Conservation (phyloP, 345 rosid species). For the Rubroshorea leprosula region DNA sequence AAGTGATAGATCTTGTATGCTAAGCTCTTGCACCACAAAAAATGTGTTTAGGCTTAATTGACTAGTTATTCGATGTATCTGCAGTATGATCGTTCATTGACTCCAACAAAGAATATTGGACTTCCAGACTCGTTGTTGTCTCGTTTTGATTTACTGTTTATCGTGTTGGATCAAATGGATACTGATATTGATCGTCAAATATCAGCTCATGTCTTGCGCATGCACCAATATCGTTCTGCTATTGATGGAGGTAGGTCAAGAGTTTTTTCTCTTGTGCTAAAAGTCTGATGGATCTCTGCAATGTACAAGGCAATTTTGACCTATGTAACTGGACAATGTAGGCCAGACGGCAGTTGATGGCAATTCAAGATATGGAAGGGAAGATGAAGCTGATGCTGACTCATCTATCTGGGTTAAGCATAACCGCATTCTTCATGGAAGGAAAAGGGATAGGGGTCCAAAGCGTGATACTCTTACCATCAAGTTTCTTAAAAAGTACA, state of each 20-base stretch:
- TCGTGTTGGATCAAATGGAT: constrained; percentile 99
- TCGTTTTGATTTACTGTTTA: constrained; percentile 92
- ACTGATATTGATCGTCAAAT: constrained; percentile 80
- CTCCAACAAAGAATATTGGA: constrained; percentile 98
- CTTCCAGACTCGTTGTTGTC: constrained; percentile 99
- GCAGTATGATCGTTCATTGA: constrained; percentile 95
- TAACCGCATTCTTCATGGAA: constrained; percentile 90
- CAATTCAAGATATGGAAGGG: constrained; percentile 56
- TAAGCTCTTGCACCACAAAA: constrained; percentile 2
- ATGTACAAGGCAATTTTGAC: constrained; percentile 17
- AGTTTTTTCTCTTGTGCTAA: constrained; percentile 15
- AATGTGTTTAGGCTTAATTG: constrained; percentile 11
- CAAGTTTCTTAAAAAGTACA: constrained; percentile 86
- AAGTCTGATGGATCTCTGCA: background rate
- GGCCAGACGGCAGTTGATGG: constrained; percentile 69
- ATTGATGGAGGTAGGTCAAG: constrained; percentile 61
- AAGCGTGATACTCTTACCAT: constrained; percentile 76
- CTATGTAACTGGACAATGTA: constrained; percentile 22
- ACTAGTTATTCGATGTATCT: constrained; percentile 20
- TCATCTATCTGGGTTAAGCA: constrained; percentile 82
- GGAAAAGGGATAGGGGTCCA: constrained; percentile 57
- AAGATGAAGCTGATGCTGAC: constrained; percentile 72
- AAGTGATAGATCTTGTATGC: constrained; percentile 24
- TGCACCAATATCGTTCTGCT: constrained; percentile 76
- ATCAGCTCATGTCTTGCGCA: constrained; percentile 92